A percentile compares a stretch with the other conserved stretches of the same genome.
Conservation (phyloP, 106 monocot genomes). For the Gastrodia elata region DNA sequence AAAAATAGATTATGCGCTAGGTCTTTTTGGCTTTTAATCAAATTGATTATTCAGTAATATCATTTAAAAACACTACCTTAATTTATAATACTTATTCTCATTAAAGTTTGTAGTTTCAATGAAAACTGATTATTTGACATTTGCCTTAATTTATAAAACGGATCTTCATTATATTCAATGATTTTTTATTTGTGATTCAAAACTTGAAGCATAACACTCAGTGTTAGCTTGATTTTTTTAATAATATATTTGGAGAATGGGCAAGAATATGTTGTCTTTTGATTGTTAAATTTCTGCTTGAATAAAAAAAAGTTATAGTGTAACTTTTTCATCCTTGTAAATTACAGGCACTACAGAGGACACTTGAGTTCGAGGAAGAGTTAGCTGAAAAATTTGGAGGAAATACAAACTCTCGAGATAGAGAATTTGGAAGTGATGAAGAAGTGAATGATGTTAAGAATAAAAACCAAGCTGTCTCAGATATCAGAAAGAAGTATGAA, state of each 20-base stretch:
- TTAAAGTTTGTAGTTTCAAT: neutral
- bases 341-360: slow-evolving; percentile 84
- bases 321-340: neutral
- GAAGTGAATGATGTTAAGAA: slow-evolving; percentile 48
- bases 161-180: neutral
- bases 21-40: neutral
- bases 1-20: neutral
- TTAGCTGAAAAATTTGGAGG: slow-evolving; percentile 92
- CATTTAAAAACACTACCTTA: neutral
- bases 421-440: slow-evolving; percentile 65
- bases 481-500: slow-evolving; percentile 93
- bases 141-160: neutral
- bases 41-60: neutral
- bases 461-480: slow-evolving; percentile 63
- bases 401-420: slow-evolving; percentile 33
- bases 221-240: neutral
- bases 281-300: neutral
- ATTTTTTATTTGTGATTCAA: neutral
- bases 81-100: too few species aligned
- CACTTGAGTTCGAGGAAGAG: slow-evolving; percentile 97
- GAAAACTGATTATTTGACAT: neutral
- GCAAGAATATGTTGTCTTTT: neutral
- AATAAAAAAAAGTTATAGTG: neutral
- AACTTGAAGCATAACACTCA: neutral
- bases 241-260: neutral